Conservation (phyloP, 2,329 filamentous ascomycete species). For the Camillea tinctor region DNA sequence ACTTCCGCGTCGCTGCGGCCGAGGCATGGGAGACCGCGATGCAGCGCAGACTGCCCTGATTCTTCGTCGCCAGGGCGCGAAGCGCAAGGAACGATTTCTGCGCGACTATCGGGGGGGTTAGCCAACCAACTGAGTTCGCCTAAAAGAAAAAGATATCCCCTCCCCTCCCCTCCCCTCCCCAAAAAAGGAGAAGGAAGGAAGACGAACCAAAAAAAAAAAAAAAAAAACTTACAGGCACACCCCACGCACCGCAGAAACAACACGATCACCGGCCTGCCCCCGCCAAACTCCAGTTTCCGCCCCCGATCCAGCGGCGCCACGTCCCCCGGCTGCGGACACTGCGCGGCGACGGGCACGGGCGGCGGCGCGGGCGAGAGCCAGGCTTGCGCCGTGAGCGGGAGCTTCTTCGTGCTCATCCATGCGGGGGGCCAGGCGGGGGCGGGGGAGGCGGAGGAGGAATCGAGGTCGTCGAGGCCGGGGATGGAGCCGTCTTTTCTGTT, state of each 20-base stretch:
- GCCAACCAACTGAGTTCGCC: too few species aligned
- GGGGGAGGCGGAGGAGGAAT: conserved; percentile 27
- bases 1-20: conserved; percentile 52
- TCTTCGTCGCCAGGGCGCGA: conserved; percentile 52
- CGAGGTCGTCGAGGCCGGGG: conserved; percentile 31
- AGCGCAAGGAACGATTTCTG: conserved; percentile 57
- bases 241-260: conserved; percentile 56
- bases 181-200: not conserved
- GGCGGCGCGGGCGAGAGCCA: conserved; percentile 53
- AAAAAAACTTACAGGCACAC: conserved; percentile 49
- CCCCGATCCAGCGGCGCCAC: conserved; percentile 48
- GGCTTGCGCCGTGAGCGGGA: conserved; percentile 52
- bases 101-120: conserved; percentile 40
- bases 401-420: conserved; percentile 50
- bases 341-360: conserved; percentile 44
- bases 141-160: too few species aligned
- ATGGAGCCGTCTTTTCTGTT: conserved; percentile 26
- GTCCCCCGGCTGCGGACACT: conserved; percentile 48
- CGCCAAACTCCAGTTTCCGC: conserved; percentile 41
- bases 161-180: too few species aligned
- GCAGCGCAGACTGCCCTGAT: conserved; percentile 49
- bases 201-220: conserved; percentile 4
- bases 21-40: conserved; percentile 61
- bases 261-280: conserved; percentile 45
- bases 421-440: conserved; percentile 36